These are phyloP conservation scores for Trichoderma arundinaceum DNA, from an alignment of 2,329 filamentous ascomycete genomes.

Conservation along the genomic window DNA sequence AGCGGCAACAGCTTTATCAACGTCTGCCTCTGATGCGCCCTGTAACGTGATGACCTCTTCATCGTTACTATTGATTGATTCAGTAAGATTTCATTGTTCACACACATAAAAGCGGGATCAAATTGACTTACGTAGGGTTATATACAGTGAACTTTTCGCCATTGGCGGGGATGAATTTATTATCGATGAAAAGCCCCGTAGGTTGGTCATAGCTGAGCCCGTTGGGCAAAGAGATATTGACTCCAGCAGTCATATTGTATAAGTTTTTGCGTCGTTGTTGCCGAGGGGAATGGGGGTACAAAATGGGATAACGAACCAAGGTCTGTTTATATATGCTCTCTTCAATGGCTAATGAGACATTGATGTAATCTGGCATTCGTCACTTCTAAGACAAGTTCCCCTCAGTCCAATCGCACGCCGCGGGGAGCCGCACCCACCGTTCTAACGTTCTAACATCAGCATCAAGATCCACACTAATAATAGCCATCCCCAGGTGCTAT, in stretches of 20 bases:
- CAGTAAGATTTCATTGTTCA: not conserved
- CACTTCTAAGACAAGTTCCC: not conserved
- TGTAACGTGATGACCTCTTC: constrained; percentile 14
- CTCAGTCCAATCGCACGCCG: not conserved
- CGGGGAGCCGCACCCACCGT: constrained; percentile 14
- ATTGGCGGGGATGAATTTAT: constrained; percentile 24
- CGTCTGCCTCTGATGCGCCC: constrained; percentile 51
- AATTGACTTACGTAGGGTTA: constrained; percentile 15
- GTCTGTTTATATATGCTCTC: not conserved
- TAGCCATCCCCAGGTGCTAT: not conserved
- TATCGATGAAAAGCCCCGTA: constrained; percentile 27
- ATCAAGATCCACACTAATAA: not conserved
- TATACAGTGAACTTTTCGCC: constrained; percentile 28
- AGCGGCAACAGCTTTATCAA: constrained; percentile 74
- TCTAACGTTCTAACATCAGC: not conserved
- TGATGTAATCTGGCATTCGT: constrained; percentile 23
- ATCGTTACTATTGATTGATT: not conserved
- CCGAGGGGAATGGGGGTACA: not conserved
- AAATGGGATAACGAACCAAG: not conserved
- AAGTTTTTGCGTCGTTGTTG: not conserved
- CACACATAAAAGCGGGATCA: no score
- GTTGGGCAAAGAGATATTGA: constrained; percentile 35
- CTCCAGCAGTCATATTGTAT: constrained; percentile 16
- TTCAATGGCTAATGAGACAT: not conserved
- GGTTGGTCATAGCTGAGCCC: constrained; percentile 25